These are phyloP conservation scores for Phytophthora fragariaefolia DNA, from an alignment of 352 stramenopile genomes.

Conservation along the genomic window DNA sequence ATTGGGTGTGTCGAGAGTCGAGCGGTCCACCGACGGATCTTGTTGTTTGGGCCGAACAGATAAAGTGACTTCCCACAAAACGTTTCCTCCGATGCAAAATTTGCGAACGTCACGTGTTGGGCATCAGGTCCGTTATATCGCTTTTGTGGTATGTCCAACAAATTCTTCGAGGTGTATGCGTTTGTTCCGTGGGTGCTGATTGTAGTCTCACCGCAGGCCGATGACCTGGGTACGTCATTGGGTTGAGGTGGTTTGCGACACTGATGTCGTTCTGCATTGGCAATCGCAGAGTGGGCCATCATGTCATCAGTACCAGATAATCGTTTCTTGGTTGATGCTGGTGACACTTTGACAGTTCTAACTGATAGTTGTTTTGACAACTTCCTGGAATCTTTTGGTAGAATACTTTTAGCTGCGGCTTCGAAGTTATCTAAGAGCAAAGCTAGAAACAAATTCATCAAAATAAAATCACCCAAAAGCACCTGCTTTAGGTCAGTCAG, in stretches of 20 bases:
- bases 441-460: slow-evolving; percentile 94
- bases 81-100: background rate
- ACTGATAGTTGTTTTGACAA: background rate
- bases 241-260: too few relatives aligned
- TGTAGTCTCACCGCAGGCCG: background rate
- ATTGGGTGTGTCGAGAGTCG: slow-evolving; percentile 42
- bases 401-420: background rate
- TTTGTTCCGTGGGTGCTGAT: background rate
- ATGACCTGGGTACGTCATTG: too few relatives aligned
- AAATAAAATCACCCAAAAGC: slow-evolving; percentile 89
- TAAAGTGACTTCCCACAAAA: background rate
- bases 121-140: background rate
- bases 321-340: background rate
- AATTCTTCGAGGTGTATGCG: background rate
- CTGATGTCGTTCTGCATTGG: too few relatives aligned
- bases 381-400: background rate
- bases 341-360: background rate
- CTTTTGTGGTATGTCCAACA: background rate
- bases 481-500: slow-evolving; percentile 43
- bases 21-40: background rate
- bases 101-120: background rate
- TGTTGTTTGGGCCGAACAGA: background rate
- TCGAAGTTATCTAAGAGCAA: slow-evolving; percentile 74
- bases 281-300: background rate
- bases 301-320: background rate